Percentiles rank a stretch among this genome's conserved stretches.
These are phyloP conservation scores for Colletotrichum sp. DNA, from an alignment of 2,329 filamentous ascomycete genomes.

Conservation along the genomic window DNA sequence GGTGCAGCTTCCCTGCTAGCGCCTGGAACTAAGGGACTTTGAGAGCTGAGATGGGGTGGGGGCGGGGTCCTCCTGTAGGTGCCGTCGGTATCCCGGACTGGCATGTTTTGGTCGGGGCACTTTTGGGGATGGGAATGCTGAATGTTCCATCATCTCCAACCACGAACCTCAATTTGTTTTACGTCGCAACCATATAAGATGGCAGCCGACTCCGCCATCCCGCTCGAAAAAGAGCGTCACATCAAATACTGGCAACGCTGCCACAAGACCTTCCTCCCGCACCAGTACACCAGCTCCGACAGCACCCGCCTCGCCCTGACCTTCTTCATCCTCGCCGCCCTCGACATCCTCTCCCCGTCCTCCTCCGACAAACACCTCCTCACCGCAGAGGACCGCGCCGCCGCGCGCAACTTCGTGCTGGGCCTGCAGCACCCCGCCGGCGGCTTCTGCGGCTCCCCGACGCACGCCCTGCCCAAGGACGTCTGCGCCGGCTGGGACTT, in stretches of 20 bases:
- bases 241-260: conserved; percentile 94
- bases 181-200: no score
- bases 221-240: conserved; percentile 70
- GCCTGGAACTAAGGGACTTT: background rate
- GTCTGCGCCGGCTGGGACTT: conserved; percentile 28
- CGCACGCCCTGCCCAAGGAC: conserved; percentile 53
- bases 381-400: conserved; percentile 45
- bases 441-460: conserved; percentile 88
- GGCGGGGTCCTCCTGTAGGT: background rate
- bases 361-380: conserved; percentile 41
- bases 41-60: background rate
- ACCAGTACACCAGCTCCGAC: conserved; percentile 86
- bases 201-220: conserved; percentile 26
- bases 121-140: background rate
- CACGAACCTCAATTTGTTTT: background rate
- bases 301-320: conserved; percentile 88
- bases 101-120: background rate
- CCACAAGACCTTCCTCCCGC: conserved; percentile 79
- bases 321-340: conserved; percentile 86
- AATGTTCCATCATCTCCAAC: background rate
- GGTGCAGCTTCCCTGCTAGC: background rate
- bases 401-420: conserved; percentile 78
- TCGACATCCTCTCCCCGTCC: conserved; percentile 76
- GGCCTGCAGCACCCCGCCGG: conserved; percentile 83
- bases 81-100: background rate